Percentiles rank a stretch among this genome's conserved stretches.
These are phyloP conservation scores for Penicillium robsamsonii DNA, from an alignment of 495 filamentous ascomycete species.

Conservation along the genomic window DNA sequence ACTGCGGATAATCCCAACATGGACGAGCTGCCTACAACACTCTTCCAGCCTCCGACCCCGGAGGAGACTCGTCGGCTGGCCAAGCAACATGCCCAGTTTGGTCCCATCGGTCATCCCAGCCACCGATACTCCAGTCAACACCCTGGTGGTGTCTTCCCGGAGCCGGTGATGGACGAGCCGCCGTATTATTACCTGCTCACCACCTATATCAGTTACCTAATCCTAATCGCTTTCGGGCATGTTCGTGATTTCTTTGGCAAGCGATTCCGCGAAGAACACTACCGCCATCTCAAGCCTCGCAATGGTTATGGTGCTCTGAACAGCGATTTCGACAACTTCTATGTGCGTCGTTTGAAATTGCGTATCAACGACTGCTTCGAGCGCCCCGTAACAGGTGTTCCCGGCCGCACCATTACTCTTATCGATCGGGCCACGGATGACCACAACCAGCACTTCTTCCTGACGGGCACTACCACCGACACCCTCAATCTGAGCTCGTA, in stretches of 20 bases:
- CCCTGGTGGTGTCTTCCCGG: slow-evolving; percentile 70
- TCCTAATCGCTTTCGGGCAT: slow-evolving; percentile 93
- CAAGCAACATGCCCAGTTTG: slow-evolving; percentile 87
- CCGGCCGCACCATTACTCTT: slow-evolving; percentile 88
- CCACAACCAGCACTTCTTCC: slow-evolving; percentile 81
- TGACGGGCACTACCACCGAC: slow-evolving; percentile 88
- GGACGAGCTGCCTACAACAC: slow-evolving; percentile 72
- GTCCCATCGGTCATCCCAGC: slow-evolving; percentile 71
- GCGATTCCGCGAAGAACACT: slow-evolving; percentile 78
- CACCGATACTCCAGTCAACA: slow-evolving; percentile 87
- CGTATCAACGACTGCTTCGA: slow-evolving; percentile 96
- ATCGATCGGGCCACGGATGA: slow-evolving; percentile 85
- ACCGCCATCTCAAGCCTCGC: slow-evolving; percentile 74
- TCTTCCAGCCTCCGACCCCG: slow-evolving; percentile 88
- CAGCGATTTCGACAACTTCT: slow-evolving; percentile 98
- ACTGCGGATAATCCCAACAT: slow-evolving; percentile 72
- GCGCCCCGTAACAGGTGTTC: slow-evolving; percentile 86
- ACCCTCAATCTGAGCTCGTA: slow-evolving; percentile 98
- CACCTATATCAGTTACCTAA: slow-evolving; percentile 94
- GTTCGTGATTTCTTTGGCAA: slow-evolving; percentile 98
- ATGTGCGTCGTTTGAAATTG: slow-evolving; percentile 86
- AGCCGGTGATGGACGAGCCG: slow-evolving; percentile 90
- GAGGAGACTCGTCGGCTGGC: slow-evolving; percentile 74
- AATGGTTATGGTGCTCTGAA: slow-evolving; percentile 97
- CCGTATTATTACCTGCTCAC: slow-evolving; percentile 95